phyloP scores from a whole-genome alignment of 768 basidiomycete genomes.

The Floccularia luteovirens region DNA sequence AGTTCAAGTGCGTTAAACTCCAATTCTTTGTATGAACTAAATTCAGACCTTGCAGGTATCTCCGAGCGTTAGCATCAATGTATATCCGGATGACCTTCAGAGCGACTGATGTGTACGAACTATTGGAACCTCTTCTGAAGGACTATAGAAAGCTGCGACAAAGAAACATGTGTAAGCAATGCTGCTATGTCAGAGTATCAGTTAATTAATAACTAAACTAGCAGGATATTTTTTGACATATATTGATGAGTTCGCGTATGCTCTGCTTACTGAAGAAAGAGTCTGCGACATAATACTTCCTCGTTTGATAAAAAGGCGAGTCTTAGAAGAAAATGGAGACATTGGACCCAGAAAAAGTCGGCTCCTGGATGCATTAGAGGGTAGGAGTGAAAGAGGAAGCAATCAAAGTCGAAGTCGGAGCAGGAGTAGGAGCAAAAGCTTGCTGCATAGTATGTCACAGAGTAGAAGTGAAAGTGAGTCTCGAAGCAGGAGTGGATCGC shows the following conservation, averaged over 20 bases:
- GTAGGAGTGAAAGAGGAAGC: slow-evolving; percentile 47
- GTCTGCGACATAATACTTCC: slow-evolving; percentile 97
- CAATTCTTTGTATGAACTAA: slow-evolving; percentile 3
- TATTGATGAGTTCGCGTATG: slow-evolving; percentile 90
- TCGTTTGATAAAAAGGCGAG: slow-evolving; percentile 74
- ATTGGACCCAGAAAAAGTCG: slow-evolving; percentile 80
- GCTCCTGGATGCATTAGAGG: slow-evolving; percentile 84
- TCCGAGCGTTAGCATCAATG: slow-evolving; percentile 87
- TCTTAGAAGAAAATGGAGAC: slow-evolving; percentile 89
- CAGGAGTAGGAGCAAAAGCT: slow-evolving; percentile 19
- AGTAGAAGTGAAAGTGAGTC: slow-evolving; percentile 17
- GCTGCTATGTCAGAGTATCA: not conserved
- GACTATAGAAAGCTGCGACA: slow-evolving; percentile 88
- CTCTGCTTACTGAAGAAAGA: slow-evolving; percentile 78
- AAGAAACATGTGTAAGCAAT: slow-evolving; percentile 68
- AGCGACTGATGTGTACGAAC: slow-evolving; percentile 84
- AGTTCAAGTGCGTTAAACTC: slow-evolving; percentile 81
- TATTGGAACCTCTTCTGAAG: slow-evolving; percentile 89
- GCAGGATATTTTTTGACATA: slow-evolving; percentile 82
- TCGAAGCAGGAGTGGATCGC: slow-evolving; percentile 26
- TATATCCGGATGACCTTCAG: slow-evolving; percentile 95
- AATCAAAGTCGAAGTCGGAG: slow-evolving; percentile 22
- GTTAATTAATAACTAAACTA: slow-evolving; percentile 18
- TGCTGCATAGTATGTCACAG: slow-evolving; percentile 13
- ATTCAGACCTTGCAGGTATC: slow-evolving; percentile 50